Evolutionary conservation across 805 yeast species (phyloP), one percentile per base, ranked within the genome.

Genomic region (Saccharomycopsis capsularis): DNA sequence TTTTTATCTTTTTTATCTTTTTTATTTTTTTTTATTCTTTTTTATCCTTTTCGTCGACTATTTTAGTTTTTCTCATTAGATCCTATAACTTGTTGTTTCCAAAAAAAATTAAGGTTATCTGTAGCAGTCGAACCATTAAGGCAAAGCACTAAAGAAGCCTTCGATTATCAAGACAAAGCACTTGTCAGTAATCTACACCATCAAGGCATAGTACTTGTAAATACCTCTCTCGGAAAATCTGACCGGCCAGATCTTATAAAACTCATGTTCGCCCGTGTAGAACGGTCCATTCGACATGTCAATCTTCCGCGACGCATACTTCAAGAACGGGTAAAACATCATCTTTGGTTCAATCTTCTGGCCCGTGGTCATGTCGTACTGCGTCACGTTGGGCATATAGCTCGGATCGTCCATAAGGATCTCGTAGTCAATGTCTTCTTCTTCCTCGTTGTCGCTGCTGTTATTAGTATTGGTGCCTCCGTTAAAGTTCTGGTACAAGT

Each of bases 121-220:
- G n/a, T n/a, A n/a, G n/a, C n/a, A n/a, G n/a, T n/a, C n/a, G n/a
- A n/a, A n/a, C n/a, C n/a, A n/a, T n/a, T n/a, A n/a, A n/a, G n/a
- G n/a, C n/a, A n/a, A n/a, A n/a, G n/a, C n/a, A n/a, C n/a, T n/a
- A n/a, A n/a, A n/a, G n/a, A n/a, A n/a, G n/a, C n/a, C n/a, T n/a
- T n/a, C n/a, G n/a, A n/a, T n/a, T n/a, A n/a, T n/a, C n/a, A n/a
- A n/a, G n/a, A n/a, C n/a, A n/a, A n/a, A n/a, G n/a, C n/a, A n/a
- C n/a, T n/a, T n/a, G n/a, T n/a, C n/a, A n/a, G n/a, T n/a, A n/a
- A n/a, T n/a, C 32, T 18, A 42, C 30, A 42, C 36, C 30, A 23
- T 77, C 51, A 78, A 62, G 7, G 81, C 73, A 58, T 78, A 78
- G 61, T 78, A 78, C 54, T 74, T 75, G 60, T 78, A 78, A 11